These are phyloP conservation scores for Incumbomyces delicatus DNA, from an alignment of 2,329 filamentous ascomycete species.

Conservation along the genomic window DNA sequence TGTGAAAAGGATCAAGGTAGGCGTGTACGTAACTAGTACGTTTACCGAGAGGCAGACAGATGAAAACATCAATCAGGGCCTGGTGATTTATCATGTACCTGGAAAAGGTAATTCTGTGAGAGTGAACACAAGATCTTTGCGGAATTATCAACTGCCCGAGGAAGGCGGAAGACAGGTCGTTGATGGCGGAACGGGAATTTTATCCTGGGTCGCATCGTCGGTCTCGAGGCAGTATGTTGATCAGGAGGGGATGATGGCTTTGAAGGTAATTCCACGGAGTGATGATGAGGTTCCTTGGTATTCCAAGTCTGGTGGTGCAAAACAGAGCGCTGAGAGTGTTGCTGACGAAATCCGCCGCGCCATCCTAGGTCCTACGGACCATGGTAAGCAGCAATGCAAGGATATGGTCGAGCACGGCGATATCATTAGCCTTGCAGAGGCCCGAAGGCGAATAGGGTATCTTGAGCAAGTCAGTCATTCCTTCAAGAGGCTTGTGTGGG, in stretches of 20 bases:
- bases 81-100: constrained; percentile 68
- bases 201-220: constrained; percentile 30
- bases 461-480: constrained; percentile 81
- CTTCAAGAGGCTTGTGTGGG: constrained; percentile 90
- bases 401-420: constrained; percentile 48
- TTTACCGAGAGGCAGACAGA: constrained; percentile 69
- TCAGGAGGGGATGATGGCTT: constrained; percentile 29
- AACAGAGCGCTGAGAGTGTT: constrained; percentile 46
- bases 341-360: constrained; percentile 68
- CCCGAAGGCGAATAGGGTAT: constrained; percentile 75
- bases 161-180: constrained; percentile 9
- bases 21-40: constrained; percentile 84
- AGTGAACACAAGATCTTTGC: constrained; percentile 74
- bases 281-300: background rate
- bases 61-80: constrained; percentile 69
- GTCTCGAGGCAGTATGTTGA: constrained; percentile 18
- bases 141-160: constrained; percentile 43
- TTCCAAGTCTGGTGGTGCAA: background rate
- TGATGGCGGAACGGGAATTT: constrained; percentile 31
- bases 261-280: constrained; percentile 31
- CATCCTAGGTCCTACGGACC: constrained; percentile 37
- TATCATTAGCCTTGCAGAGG: constrained; percentile 75
- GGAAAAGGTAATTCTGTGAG: constrained; percentile 62
- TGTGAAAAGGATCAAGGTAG: constrained; percentile 62
- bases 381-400: constrained; percentile 18